Evolutionary conservation across 2,329 filamentous ascomycete species (phyloP).

Genomic region (Cryphonectria japonica): DNA sequence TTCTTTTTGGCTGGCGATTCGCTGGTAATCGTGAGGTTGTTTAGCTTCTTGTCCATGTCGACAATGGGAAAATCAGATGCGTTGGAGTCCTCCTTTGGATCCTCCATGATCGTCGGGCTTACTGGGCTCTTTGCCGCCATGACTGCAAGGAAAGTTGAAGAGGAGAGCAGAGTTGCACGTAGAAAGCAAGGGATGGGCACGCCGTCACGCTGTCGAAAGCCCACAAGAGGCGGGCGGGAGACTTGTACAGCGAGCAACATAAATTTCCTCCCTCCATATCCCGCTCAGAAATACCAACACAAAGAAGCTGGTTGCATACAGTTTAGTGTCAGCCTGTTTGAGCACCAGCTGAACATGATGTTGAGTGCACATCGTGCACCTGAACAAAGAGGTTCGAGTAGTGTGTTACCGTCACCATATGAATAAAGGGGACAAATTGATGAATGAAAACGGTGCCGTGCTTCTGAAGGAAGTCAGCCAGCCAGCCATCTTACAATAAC

Average conservation of each 20-base stretch:
- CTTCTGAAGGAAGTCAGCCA: not conserved
- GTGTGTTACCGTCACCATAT: not conserved
- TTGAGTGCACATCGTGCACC: not conserved
- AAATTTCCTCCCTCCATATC: not conserved
- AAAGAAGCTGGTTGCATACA: constrained; percentile 23
- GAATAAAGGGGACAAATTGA: not conserved
- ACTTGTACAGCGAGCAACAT: not conserved
- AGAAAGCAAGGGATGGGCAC: not conserved
- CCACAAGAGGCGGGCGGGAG: not conserved
- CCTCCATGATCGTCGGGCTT: constrained; percentile 8
- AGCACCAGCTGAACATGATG: constrained; percentile 2
- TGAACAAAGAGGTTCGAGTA: not conserved
- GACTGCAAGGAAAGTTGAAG: not conserved
- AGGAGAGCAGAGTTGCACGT: too few relatives aligned
- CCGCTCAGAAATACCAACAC: constrained; percentile 1
- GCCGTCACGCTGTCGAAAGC: not conserved
- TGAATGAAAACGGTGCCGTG: not conserved
- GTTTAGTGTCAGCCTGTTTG: constrained; percentile 16
- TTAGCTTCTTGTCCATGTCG: not conserved
- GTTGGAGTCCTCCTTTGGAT: not conserved
- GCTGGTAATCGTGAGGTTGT: not conserved
- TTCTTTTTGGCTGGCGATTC: not conserved
- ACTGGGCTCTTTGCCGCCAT: constrained; percentile 9
- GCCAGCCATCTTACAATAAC: not conserved
- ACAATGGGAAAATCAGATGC: not conserved